Conservation (phyloP, 2,329 filamentous ascomycete genomes). For the Phialophora expanda region DNA sequence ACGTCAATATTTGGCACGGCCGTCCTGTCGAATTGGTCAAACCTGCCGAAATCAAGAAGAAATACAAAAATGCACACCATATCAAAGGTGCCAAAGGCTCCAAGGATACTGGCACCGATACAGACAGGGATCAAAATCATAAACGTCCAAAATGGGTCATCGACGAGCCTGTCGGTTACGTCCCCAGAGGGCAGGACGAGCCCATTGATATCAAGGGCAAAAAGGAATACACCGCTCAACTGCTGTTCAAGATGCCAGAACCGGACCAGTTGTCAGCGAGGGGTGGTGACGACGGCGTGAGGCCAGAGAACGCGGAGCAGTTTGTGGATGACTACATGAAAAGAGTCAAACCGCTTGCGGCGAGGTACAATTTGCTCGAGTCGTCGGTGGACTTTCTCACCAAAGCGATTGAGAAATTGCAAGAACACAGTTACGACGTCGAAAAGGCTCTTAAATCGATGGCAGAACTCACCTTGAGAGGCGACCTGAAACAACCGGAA, state of each 20-base stretch:
- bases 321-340: slow-evolving; percentile 79
- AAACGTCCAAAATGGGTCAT: slow-evolving; percentile 91
- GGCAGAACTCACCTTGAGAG: slow-evolving; percentile 68
- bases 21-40: slow-evolving; percentile 89
- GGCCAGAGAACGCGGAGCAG: slow-evolving; percentile 52
- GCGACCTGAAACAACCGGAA: slow-evolving; percentile 82
- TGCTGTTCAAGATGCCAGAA: slow-evolving; percentile 78
- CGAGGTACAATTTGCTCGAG: slow-evolving; percentile 71
- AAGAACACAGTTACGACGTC: slow-evolving; percentile 71
- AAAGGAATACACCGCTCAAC: slow-evolving; percentile 72
- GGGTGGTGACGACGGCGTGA: slow-evolving; percentile 50
- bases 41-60: slow-evolving; percentile 81
- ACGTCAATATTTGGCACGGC: slow-evolving; percentile 82
- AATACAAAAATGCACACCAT: slow-evolving; percentile 65
- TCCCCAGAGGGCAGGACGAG: slow-evolving; percentile 80
- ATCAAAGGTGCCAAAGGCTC: slow-evolving; percentile 78
- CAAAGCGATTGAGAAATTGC: slow-evolving; percentile 76
- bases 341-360: slow-evolving; percentile 67
- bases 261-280: slow-evolving; percentile 54
- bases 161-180: slow-evolving; percentile 86
- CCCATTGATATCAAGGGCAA: slow-evolving; percentile 67
- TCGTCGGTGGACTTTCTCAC: slow-evolving; percentile 87
- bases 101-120: slow-evolving; percentile 82
- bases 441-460: slow-evolving; percentile 74
- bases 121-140: slow-evolving; percentile 77